phyloP scores from a whole-genome alignment of 148 eudicot genomes.

The Nepenthes mirabilis region DNA sequence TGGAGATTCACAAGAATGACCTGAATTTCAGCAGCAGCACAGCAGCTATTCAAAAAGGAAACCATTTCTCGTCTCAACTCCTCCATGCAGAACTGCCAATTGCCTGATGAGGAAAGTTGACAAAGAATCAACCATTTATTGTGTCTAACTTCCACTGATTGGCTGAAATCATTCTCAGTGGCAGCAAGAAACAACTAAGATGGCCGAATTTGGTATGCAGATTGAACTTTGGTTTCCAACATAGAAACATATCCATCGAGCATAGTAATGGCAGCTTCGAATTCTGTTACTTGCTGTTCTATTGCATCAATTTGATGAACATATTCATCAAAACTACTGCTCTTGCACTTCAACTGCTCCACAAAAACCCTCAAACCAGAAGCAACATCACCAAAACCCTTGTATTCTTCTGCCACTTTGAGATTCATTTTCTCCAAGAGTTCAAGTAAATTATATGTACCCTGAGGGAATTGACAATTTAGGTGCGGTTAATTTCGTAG shows the following conservation, averaged over 20 bases:
- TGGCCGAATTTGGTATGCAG: conserved; percentile 48
- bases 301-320: conserved; percentile 77
- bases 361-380: conserved; percentile 89
- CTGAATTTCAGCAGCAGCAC: no score
- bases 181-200: conserved; percentile 7
- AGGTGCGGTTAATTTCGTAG: background rate
- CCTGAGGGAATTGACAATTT: conserved; percentile 27
- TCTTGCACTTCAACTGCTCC: conserved; percentile 76
- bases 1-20: no score
- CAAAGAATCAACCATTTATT: background rate
- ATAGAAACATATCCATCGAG: conserved; percentile 70
- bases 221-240: conserved; percentile 65
- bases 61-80: no score
- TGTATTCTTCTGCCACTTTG: conserved; percentile 86
- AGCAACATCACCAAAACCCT: conserved; percentile 72
- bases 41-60: no score
- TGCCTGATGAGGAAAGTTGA: background rate
- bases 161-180: background rate
- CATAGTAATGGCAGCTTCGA: conserved; percentile 94
- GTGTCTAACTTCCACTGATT: background rate
- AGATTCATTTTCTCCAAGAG: conserved; percentile 92
- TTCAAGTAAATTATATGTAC: conserved; percentile 60
- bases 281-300: conserved; percentile 84
- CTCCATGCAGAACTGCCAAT: no score
- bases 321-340: conserved; percentile 65